These are phyloP conservation scores for Curvularia hawaiiensis DNA, from an alignment of 2,329 filamentous ascomycete genomes.

Conservation along the genomic window DNA sequence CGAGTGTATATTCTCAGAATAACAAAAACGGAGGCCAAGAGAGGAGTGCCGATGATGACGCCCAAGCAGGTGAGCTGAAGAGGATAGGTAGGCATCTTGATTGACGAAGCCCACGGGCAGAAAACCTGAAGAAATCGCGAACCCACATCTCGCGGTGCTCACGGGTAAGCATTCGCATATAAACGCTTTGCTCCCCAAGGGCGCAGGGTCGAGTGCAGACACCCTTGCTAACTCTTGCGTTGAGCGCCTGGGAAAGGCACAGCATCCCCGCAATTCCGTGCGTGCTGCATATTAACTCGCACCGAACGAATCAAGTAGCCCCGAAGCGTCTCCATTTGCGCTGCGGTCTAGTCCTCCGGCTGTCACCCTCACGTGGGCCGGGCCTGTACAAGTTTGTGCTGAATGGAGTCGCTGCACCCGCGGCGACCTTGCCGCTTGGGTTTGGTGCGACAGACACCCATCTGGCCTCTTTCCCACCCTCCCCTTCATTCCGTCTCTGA, in stretches of 20 bases:
- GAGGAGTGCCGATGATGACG: slow-evolving; percentile 43
- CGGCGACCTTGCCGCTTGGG: slow-evolving; percentile 7
- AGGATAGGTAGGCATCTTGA: slow-evolving; percentile 44
- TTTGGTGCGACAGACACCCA: slow-evolving; percentile 14
- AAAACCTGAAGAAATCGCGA: slow-evolving; percentile 32
- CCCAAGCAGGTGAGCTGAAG: slow-evolving; percentile 47
- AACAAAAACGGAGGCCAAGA: slow-evolving; percentile 43
- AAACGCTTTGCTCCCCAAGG: slow-evolving; percentile 9
- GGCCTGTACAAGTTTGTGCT: slow-evolving; percentile 17
- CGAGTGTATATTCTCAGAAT: slow-evolving; percentile 45
- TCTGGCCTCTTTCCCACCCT: slow-evolving; percentile 6
- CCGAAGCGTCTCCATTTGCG: slow-evolving; percentile 18
- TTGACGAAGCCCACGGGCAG: slow-evolving; percentile 28
- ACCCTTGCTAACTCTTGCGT: slow-evolving; percentile 20
- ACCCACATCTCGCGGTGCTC: slow-evolving; percentile 34
- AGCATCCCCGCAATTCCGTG: slow-evolving; percentile 24
- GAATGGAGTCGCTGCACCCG: slow-evolving; percentile 1
- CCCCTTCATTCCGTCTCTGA: slow-evolving; percentile 19
- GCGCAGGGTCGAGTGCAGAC: slow-evolving; percentile 16
- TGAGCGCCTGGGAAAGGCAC: slow-evolving; percentile 17
- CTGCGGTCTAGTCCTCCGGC: slow-evolving; percentile 12
- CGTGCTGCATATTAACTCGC: slow-evolving; percentile 25
- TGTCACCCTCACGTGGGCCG: slow-evolving; percentile 16
- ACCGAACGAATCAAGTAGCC: slow-evolving; percentile 22
- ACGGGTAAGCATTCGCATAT: slow-evolving; percentile 39